Evolutionary conservation across 176 grass and related monocot genomes (phyloP).

Genomic region (Bonia amplexicaulis): DNA sequence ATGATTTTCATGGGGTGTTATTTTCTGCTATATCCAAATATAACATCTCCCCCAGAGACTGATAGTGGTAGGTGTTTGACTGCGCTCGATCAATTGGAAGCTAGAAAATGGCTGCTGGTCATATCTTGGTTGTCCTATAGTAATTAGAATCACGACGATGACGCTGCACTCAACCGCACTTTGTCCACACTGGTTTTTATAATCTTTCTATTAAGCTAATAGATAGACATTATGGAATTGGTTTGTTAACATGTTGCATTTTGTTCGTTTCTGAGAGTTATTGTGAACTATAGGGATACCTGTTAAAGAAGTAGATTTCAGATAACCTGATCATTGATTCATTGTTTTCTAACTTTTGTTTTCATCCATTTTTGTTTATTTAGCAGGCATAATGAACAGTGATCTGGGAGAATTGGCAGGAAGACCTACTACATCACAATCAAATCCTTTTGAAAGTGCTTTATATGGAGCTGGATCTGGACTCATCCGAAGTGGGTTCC

Average conservation of each 20-base stretch:
- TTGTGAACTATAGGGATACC: neutral
- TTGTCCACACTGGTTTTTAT: too few species aligned
- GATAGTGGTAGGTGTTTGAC: neutral
- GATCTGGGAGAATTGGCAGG: constrained; percentile 26
- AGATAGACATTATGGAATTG: neutral
- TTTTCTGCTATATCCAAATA: neutral
- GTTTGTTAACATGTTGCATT: neutral
- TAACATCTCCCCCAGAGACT: neutral
- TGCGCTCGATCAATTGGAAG: neutral
- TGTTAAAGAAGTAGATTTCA: neutral
- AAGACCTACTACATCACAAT: constrained; percentile 26
- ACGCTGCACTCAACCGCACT: neutral
- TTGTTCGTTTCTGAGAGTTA: neutral
- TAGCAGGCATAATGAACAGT: constrained; percentile 32
- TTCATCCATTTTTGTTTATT: neutral
- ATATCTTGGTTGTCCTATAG: neutral
- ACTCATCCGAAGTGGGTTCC: constrained; percentile 38
- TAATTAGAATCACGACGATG: neutral
- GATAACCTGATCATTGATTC: neutral
- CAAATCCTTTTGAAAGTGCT: constrained; percentile 63
- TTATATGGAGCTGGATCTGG: constrained; percentile 75
- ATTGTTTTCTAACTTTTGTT: constrained; percentile 12
- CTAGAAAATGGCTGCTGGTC: neutral
- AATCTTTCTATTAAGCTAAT: too few species aligned
- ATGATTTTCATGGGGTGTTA: neutral